phyloP scores from a whole-genome alignment of 768 basidiomycete species.

The Dentipellis sp. region DNA sequence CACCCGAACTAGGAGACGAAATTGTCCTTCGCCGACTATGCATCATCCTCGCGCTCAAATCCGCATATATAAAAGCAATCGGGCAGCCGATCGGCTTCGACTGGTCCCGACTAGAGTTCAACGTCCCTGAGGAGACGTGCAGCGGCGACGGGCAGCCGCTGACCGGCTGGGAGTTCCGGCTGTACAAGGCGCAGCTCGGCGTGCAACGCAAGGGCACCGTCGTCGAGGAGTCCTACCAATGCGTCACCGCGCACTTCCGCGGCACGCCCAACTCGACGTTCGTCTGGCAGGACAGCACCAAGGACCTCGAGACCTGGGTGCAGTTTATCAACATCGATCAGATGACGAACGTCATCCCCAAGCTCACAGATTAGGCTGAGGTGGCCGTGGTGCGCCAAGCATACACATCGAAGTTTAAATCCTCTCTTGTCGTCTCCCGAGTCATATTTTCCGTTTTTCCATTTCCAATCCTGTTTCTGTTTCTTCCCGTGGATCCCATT shows the following conservation, averaged over 20 bases:
- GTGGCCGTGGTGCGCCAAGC: no score
- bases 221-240: conserved; percentile 64
- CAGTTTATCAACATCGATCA: conserved; percentile 81
- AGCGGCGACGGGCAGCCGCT: conserved; percentile 61
- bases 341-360: conserved; percentile 70
- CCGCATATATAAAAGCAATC: conserved; percentile 77
- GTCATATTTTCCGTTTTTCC: no score
- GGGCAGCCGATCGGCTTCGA: conserved; percentile 78
- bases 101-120: conserved; percentile 74
- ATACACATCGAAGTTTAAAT: no score
- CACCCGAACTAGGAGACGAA: conserved; percentile 46
- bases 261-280: conserved; percentile 57
- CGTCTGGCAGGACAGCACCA: conserved; percentile 59
- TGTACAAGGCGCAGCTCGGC: conserved; percentile 67
- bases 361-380: conserved; percentile 48
- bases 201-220: conserved; percentile 49
- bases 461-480: no score
- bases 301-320: conserved; percentile 70
- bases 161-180: conserved; percentile 79
- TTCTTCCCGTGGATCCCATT: not conserved
- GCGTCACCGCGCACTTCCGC: conserved; percentile 70
- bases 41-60: conserved; percentile 71
- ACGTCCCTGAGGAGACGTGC: conserved; percentile 54
- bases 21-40: conserved; percentile 64
- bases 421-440: no score